Conservation (phyloP, 2,329 filamentous ascomycete species). For the Knoxdaviesia capensis region DNA sequence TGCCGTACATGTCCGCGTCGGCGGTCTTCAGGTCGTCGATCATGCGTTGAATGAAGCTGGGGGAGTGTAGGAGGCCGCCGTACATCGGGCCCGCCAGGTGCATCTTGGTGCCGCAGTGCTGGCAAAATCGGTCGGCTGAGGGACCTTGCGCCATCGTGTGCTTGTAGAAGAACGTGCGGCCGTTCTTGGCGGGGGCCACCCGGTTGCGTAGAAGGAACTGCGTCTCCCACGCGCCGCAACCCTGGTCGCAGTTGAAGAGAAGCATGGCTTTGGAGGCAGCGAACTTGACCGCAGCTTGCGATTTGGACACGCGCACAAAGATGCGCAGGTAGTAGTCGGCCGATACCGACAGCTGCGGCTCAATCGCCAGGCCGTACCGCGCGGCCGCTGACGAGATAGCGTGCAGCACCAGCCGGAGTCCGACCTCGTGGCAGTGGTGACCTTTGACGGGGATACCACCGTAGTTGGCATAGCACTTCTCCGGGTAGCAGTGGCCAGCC, state of each 20-base stretch:
- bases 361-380: constrained; percentile 70
- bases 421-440: constrained; percentile 70
- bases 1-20: constrained; percentile 55
- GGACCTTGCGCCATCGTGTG: constrained; percentile 57
- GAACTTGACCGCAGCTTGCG: constrained; percentile 75
- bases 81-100: constrained; percentile 93
- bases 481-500: constrained; percentile 81
- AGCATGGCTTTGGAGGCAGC: constrained; percentile 81
- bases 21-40: constrained; percentile 50
- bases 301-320: constrained; percentile 65
- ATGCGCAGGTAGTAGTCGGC: constrained; percentile 91
- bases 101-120: constrained; percentile 70
- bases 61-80: constrained; percentile 70
- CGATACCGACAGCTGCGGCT: constrained; percentile 78
- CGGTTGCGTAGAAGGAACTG: constrained; percentile 59
- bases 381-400: constrained; percentile 62
- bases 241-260: constrained; percentile 74
- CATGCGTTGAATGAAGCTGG: constrained; percentile 61
- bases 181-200: constrained; percentile 47
- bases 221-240: constrained; percentile 80
- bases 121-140: constrained; percentile 43
- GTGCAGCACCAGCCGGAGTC: constrained; percentile 69
- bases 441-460: constrained; percentile 79
- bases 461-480: constrained; percentile 89
- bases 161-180: constrained; percentile 52